These are phyloP conservation scores for Mrakia gelida DNA, from an alignment of 768 basidiomycete genomes.

Conservation along the genomic window DNA sequence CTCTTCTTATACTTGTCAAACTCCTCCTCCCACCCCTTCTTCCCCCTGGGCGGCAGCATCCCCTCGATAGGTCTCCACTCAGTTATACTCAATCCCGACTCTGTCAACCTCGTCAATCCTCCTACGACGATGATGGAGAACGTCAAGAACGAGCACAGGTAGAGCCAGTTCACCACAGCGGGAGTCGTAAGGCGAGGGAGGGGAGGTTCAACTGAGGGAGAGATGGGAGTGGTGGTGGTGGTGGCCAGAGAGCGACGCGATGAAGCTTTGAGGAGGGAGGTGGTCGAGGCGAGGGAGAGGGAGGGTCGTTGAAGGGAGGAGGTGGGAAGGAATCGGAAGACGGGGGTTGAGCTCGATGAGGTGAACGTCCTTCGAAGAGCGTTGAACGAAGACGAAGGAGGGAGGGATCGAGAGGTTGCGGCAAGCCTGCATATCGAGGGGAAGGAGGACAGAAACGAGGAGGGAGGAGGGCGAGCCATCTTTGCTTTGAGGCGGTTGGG, in stretches of 20 bases:
- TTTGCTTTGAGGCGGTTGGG: background rate
- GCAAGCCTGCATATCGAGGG: background rate
- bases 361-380: background rate
- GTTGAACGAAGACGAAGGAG: background rate
- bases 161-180: slow-evolving; percentile 26
- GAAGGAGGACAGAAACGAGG: background rate
- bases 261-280: background rate
- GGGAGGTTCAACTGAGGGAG: background rate
- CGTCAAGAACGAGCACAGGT: slow-evolving; percentile 52
- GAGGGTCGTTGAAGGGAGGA: no score
- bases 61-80: slow-evolving; percentile 96
- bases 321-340: slow-evolving; percentile 3
- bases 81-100: slow-evolving; percentile 94
- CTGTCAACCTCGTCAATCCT: slow-evolving; percentile 91
- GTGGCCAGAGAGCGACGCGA: background rate
- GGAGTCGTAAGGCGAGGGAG: slow-evolving; percentile 9
- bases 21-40: slow-evolving; percentile 74
- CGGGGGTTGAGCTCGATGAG: background rate
- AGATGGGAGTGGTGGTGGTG: background rate
- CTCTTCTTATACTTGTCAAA: slow-evolving; percentile 92
- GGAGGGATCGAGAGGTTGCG: background rate
- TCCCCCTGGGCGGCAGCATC: slow-evolving; percentile 71
- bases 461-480: background rate
- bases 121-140: slow-evolving; percentile 92
- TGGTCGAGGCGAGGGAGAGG: background rate